A percentile compares a stretch with the other conserved stretches of the same genome.
These are phyloP conservation scores for Chenopodium quinoa DNA, from an alignment of 148 eudicot genomes.

Conservation along the genomic window DNA sequence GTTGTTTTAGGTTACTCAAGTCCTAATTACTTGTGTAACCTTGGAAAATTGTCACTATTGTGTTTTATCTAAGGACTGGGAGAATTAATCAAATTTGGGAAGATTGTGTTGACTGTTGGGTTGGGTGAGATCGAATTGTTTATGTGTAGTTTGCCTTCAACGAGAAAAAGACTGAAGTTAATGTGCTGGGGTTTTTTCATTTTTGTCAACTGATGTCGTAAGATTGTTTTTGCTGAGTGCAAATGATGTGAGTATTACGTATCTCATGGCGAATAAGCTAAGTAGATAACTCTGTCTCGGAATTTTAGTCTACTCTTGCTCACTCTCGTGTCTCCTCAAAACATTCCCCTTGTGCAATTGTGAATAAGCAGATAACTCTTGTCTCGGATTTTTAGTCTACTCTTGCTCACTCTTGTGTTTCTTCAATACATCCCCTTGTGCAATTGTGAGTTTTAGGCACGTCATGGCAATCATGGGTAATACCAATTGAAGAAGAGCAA, in stretches of 20 bases:
- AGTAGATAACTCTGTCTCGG: too few relatives aligned
- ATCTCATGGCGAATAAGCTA: background rate
- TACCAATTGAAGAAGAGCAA: background rate
- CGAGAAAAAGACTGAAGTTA: slow-evolving; percentile 7
- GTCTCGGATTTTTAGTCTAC: background rate
- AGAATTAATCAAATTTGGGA: too few relatives aligned
- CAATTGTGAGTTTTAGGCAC: background rate
- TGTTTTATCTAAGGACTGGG: background rate
- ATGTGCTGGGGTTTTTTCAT: background rate
- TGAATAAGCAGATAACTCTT: background rate
- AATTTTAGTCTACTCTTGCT: background rate
- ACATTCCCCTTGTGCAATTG: background rate
- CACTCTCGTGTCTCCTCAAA: background rate
- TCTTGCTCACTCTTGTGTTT: background rate
- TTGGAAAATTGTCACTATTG: background rate
- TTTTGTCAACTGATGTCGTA: background rate
- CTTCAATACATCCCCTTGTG: background rate
- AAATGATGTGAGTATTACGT: background rate
- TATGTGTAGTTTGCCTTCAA: slow-evolving; percentile 10
- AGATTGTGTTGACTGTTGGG: background rate
- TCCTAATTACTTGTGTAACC: background rate
- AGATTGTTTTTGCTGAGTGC: background rate
- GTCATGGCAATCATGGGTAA: background rate
- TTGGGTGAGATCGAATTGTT: background rate
- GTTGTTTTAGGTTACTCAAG: background rate